phyloP scores from a whole-genome alignment of 1,284 basidiomycete species.

The Boletellus dicymbophilus region DNA sequence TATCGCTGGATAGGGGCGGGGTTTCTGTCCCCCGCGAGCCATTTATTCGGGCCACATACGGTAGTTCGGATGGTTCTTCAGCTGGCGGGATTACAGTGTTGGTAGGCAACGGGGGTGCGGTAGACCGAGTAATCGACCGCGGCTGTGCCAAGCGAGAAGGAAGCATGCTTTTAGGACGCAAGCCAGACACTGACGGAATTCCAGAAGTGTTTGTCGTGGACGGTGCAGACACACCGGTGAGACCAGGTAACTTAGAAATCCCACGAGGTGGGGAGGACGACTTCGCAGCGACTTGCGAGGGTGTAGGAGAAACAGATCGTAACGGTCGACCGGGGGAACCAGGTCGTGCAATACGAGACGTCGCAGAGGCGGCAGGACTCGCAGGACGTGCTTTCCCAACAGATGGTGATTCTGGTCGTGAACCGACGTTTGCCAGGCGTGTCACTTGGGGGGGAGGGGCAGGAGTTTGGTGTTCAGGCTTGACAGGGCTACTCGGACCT shows the following conservation, averaged over 20 bases:
- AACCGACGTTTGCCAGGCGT: conserved; percentile 51
- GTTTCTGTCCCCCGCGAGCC: conserved; percentile 18
- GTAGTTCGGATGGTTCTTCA: conserved; percentile 34
- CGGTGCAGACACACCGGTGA: conserved; percentile 24
- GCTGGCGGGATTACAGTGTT: conserved; percentile 19
- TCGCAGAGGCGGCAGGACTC: conserved; percentile 57
- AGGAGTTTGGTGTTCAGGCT: conserved; percentile 39
- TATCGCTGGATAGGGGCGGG: conserved; percentile 20
- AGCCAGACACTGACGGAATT: conserved; percentile 39
- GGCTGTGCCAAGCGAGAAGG: conserved; percentile 72
- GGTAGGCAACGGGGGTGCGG: conserved; percentile 17
- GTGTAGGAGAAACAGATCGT: conserved; percentile 55
- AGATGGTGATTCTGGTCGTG: conserved; percentile 60
- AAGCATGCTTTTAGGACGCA: conserved; percentile 63
- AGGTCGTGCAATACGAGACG: conserved; percentile 60
- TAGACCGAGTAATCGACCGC: conserved; percentile 38
- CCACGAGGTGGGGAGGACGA: conserved; percentile 48
- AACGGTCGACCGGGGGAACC: conserved; percentile 56
- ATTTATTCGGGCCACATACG: conserved; percentile 26
- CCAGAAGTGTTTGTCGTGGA: conserved; percentile 37
- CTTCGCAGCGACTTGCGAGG: conserved; percentile 33
- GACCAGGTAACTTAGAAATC: conserved; percentile 25
- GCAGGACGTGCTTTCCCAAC: conserved; percentile 51
- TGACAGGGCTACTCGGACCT: conserved; percentile 57
- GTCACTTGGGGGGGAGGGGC: conserved; percentile 45